These are phyloP conservation scores for Aspergillus viridinutans DNA, from an alignment of 2,329 filamentous ascomycete species.

Conservation along the genomic window DNA sequence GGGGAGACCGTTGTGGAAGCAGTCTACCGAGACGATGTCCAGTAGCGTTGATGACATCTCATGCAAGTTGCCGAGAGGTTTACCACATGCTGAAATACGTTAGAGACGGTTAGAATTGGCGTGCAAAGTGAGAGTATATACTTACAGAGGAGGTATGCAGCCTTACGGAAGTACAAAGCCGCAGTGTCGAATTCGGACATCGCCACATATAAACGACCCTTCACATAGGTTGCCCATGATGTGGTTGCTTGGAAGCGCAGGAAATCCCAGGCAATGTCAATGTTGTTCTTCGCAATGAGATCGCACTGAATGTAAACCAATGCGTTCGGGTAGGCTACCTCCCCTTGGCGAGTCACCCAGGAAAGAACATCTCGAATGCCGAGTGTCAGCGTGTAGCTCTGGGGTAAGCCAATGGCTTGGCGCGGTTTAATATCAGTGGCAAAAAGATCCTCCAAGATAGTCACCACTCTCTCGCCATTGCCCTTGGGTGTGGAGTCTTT, in stretches of 20 bases:
- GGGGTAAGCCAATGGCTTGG: conserved; percentile 35
- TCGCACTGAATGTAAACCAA: conserved; percentile 66
- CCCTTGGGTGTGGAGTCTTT: conserved; percentile 19
- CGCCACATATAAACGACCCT: conserved; percentile 72
- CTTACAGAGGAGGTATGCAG: conserved; percentile 77
- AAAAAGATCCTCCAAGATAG: conserved; percentile 44
- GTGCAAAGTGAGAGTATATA: conserved; percentile 17
- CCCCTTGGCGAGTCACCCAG: conserved; percentile 50
- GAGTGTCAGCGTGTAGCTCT: conserved; percentile 41
- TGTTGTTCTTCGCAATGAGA: conserved; percentile 63
- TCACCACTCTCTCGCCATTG: conserved; percentile 26
- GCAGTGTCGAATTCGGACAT: conserved; percentile 71
- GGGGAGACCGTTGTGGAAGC: conserved; percentile 67
- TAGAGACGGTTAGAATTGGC: conserved; percentile 10
- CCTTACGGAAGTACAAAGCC: conserved; percentile 72
- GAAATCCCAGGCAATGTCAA: conserved; percentile 63
- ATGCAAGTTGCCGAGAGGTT: conserved; percentile 42
- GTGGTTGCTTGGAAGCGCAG: conserved; percentile 59
- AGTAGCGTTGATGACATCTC: conserved; percentile 60
- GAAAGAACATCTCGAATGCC: conserved; percentile 43
- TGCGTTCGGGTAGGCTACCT: conserved; percentile 53
- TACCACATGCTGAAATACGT: conserved; percentile 37
- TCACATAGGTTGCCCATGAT: conserved; percentile 69
- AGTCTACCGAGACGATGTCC: conserved; percentile 66
- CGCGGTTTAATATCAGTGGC: conserved; percentile 42